Percentiles rank a stretch among this genome's conserved stretches.
phyloP scores from a whole-genome alignment of 371 early-diverging fungal genomes.

The Ordospora colligata region DNA sequence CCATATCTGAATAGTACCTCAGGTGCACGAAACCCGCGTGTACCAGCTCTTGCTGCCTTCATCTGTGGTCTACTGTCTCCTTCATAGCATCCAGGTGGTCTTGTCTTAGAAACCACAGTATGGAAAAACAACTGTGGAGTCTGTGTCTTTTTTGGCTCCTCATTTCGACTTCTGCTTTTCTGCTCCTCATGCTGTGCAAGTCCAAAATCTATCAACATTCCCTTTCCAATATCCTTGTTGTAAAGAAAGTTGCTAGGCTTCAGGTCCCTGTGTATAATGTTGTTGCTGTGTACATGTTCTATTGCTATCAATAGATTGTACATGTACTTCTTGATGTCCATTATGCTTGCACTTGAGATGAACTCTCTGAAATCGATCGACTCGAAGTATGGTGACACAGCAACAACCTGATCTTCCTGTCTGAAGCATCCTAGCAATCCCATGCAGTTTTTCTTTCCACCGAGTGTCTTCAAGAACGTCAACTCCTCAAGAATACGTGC shows the following conservation, averaged over 20 bases:
- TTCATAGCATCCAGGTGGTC: conserved; percentile 60
- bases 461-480: conserved; percentile 67
- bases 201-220: conserved; percentile 89
- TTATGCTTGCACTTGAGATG: conserved; percentile 54
- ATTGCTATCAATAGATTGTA: conserved; percentile 68
- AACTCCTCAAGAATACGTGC: conserved; percentile 77
- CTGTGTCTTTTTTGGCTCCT: conserved; percentile 48
- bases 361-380: conserved; percentile 73
- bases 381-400: conserved; percentile 76
- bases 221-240: conserved; percentile 65
- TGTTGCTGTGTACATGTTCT: conserved; percentile 50
- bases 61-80: conserved; percentile 65
- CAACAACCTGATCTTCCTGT: conserved; percentile 71
- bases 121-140: conserved; percentile 59
- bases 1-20: conserved; percentile 79
- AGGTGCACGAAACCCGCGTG: conserved; percentile 89
- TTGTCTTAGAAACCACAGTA: not conserved
- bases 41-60: conserved; percentile 84
- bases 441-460: conserved; percentile 64
- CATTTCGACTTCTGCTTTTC: not conserved
- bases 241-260: conserved; percentile 93
- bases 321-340: conserved; percentile 73
- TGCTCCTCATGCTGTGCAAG: conserved; percentile 69
- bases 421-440: conserved; percentile 72
- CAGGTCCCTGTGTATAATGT: conserved; percentile 76